phyloP scores from a whole-genome alignment of 352 stramenopile species.

The Phytophthora meadii region DNA sequence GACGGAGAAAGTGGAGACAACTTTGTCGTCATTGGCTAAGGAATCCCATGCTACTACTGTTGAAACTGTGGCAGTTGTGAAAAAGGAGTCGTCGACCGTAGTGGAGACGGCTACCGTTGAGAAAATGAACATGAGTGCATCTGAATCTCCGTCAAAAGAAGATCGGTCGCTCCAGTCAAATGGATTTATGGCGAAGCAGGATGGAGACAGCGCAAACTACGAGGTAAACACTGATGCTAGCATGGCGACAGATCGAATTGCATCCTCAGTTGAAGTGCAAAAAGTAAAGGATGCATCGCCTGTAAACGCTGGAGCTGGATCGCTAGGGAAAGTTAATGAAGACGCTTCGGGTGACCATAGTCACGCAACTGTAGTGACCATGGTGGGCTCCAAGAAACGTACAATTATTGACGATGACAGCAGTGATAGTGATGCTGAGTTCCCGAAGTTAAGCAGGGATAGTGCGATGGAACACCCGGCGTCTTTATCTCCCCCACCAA shows the following conservation, averaged over 20 bases:
- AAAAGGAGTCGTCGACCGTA: slow-evolving; percentile 16
- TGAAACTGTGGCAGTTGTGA: slow-evolving; percentile 9
- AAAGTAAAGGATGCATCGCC: background rate
- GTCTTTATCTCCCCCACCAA: slow-evolving; percentile 9
- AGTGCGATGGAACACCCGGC: slow-evolving; percentile 3
- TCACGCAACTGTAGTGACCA: slow-evolving; percentile 21
- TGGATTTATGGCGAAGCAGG: slow-evolving; percentile 4
- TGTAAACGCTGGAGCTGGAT: background rate
- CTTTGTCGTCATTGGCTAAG: background rate
- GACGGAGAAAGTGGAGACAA: slow-evolving; percentile 16
- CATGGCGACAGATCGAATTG: background rate
- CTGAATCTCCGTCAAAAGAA: slow-evolving; percentile 34
- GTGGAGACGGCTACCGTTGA: slow-evolving; percentile 1
- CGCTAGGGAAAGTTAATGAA: slow-evolving; percentile 26
- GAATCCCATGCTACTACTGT: background rate
- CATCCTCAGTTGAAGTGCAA: background rate
- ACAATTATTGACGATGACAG: slow-evolving; percentile 73
- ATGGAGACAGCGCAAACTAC: background rate
- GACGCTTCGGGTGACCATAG: slow-evolving; percentile 31
- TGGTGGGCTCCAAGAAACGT: slow-evolving; percentile 56
- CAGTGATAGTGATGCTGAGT: slow-evolving; percentile 50
- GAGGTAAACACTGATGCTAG: background rate
- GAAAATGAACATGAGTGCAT: slow-evolving; percentile 62
- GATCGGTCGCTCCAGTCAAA: slow-evolving; percentile 13
- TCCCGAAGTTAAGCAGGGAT: slow-evolving; percentile 1